Base-by-base conservation (phyloP, 305 asterid species). In the Fraxinus nigra region DNA sequence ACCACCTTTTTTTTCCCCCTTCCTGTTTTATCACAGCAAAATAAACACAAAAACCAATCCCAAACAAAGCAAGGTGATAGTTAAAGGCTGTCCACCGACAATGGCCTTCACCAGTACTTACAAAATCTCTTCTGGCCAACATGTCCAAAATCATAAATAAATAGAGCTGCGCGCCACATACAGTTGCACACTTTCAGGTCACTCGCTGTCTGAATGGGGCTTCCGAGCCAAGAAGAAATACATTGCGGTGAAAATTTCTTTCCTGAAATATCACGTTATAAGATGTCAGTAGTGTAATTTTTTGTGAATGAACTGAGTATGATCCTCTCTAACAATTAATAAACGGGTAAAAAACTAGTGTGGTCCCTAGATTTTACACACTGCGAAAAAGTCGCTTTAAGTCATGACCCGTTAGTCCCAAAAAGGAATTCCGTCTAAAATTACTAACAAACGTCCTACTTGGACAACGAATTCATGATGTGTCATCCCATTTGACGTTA, bases 181-280 rank as follows among this genome's bases (percentile, higher is more conserved):
- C 32, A 82, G 8, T 14, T 5, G 8, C 26, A 30, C 73, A 30
- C 78, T 48, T 26, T 48, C 59, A 9, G 72, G 8, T 80, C 80
- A 89, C 84, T 89, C 84, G 69, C 85, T n/a, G 38, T 79, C 88
- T 5, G 51, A 35, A 3, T 20, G 84, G 30, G 99, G 98, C 91
- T 94, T 95, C 78, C 95, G 95, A 18, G 85, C 98, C 89, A 95
- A 72, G 86, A 95, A 91, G 94, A 95, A 95, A 56, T 92, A 95
- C 98, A 95, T 92, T 22, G 99, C 87, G 1, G 98, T 95, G 92
- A 95, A 95, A 14, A 95, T 92, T 13, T 94, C 99, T 88, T 92
- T 95, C 97, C 99, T 95, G 94, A 37, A 91, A 86, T 1, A 77
- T 63, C 63, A 30, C 18, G 59, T 24, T 32, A 26, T 16, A 3